phyloP scores from a whole-genome alignment of 306 rosid species.

The Vigna nakashimae region DNA sequence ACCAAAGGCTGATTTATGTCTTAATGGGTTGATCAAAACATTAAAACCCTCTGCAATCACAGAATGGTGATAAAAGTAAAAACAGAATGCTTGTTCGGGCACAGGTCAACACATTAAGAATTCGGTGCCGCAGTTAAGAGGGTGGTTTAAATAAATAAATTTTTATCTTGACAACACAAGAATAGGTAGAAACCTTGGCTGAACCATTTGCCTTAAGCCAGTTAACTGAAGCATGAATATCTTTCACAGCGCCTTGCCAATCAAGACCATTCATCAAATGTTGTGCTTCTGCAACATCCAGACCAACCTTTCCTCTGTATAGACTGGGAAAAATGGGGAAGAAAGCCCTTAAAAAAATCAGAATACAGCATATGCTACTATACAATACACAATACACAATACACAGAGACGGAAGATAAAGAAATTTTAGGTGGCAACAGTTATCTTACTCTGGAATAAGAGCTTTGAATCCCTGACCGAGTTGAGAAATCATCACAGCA shows the following conservation, averaged over 20 bases:
- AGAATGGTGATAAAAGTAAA: background rate
- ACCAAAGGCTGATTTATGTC: conserved; percentile 10
- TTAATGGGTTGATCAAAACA: background rate
- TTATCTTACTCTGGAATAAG: conserved; percentile 85
- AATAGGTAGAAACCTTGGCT: conserved; percentile 67
- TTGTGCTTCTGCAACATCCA: conserved; percentile 93
- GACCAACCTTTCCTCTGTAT: conserved; percentile 88
- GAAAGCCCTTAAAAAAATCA: conserved; percentile 28
- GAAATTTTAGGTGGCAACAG: background rate
- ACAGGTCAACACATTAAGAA: background rate
- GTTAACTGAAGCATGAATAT: conserved; percentile 78
- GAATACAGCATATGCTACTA: conserved; percentile 23
- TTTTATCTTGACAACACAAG: conserved; percentile 22
- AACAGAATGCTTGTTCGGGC: conserved; percentile 11
- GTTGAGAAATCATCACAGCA: conserved; percentile 80
- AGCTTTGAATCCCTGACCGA: conserved; percentile 80
- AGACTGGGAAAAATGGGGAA: conserved; percentile 50
- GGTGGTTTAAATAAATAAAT: background rate
- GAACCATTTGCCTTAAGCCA: conserved; percentile 98
- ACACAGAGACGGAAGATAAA: background rate
- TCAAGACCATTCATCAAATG: conserved; percentile 90
- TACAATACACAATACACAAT: background rate
- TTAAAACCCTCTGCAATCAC: conserved; percentile 22
- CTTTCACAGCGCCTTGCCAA: conserved; percentile 98
- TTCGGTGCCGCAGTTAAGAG: background rate